These are phyloP conservation scores for Margaritispora aquatica DNA, from an alignment of 495 filamentous ascomycete species.

Conservation along the genomic window DNA sequence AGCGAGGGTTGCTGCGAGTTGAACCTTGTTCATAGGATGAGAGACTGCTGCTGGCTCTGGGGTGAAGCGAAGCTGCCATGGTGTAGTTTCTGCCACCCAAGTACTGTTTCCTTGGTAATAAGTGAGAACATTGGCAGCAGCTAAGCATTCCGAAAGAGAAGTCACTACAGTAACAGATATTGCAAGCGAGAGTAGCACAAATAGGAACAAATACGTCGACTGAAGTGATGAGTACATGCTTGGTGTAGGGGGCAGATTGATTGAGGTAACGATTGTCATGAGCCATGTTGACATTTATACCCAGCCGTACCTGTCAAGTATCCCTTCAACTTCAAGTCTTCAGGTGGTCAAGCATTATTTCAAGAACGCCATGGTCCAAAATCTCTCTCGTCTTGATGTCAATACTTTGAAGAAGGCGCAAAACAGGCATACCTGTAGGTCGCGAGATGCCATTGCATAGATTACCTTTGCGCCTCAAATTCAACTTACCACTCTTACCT, in stretches of 20 bases:
- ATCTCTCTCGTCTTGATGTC: too few relatives aligned
- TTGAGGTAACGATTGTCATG: too few relatives aligned
- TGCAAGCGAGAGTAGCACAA: not conserved
- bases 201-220: too few relatives aligned
- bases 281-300: too few relatives aligned
- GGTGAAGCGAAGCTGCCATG: not conserved
- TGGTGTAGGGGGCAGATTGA: not conserved
- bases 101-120: not conserved
- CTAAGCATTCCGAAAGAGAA: not conserved
- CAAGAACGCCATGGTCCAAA: too few relatives aligned
- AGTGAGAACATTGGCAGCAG: not conserved
- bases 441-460: not conserved
- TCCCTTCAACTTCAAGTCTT: not conserved
- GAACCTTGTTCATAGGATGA: not conserved
- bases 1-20: not conserved
- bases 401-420: too few relatives aligned
- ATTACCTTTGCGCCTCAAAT: not conserved
- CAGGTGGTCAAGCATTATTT: too few relatives aligned
- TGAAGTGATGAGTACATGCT: not conserved
- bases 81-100: not conserved
- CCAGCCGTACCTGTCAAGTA: too few relatives aligned
- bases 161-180: not conserved
- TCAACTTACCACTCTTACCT: not conserved
- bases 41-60: not conserved
- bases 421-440: too few relatives aligned